These are phyloP conservation scores for Penicillium canariense DNA, from an alignment of 495 filamentous ascomycete species.

Conservation along the genomic window DNA sequence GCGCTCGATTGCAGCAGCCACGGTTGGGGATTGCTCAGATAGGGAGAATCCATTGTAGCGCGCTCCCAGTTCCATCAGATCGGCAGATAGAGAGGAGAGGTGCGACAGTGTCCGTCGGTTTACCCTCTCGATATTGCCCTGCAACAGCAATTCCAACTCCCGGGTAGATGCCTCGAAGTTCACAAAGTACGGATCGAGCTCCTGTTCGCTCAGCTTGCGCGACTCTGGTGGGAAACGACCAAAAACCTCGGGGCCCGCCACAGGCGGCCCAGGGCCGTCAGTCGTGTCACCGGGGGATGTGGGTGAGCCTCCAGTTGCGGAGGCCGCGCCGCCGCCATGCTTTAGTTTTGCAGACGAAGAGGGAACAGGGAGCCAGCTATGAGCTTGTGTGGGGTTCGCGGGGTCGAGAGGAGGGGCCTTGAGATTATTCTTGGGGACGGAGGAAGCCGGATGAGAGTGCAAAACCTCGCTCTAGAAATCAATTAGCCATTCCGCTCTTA, in stretches of 20 bases:
- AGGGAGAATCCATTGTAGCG: constrained; percentile 96
- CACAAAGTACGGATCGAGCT: constrained; percentile 93
- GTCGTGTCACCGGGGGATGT: constrained; percentile 52
- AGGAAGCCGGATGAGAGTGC: constrained; percentile 82
- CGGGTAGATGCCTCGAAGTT: constrained; percentile 84
- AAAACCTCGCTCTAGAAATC: constrained; percentile 77
- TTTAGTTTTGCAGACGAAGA: constrained; percentile 82
- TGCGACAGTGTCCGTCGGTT: constrained; percentile 87
- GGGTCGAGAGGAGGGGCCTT: constrained; percentile 92
- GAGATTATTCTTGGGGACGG: constrained; percentile 88
- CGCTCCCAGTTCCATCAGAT: constrained; percentile 88
- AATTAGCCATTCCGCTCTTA: not conserved
- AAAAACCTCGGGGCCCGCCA: constrained; percentile 63
- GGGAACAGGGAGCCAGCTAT: constrained; percentile 84
- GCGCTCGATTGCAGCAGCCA: constrained; percentile 91
- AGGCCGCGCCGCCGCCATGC: constrained; percentile 33
- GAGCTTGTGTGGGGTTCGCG: constrained; percentile 84
- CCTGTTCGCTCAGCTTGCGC: constrained; percentile 74
- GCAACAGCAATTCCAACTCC: constrained; percentile 81
- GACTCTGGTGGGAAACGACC: constrained; percentile 80
- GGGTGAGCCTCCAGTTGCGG: constrained; percentile 45
- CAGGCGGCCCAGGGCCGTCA: constrained; percentile 44
- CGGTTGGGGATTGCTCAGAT: constrained; percentile 80
- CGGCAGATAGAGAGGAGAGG: constrained; percentile 73
- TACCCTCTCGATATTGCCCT: constrained; percentile 92